Percentiles rank a stretch among this genome's conserved stretches.
These are phyloP conservation scores for Epithele typhae DNA, from an alignment of 768 basidiomycete species.

Conservation along the genomic window DNA sequence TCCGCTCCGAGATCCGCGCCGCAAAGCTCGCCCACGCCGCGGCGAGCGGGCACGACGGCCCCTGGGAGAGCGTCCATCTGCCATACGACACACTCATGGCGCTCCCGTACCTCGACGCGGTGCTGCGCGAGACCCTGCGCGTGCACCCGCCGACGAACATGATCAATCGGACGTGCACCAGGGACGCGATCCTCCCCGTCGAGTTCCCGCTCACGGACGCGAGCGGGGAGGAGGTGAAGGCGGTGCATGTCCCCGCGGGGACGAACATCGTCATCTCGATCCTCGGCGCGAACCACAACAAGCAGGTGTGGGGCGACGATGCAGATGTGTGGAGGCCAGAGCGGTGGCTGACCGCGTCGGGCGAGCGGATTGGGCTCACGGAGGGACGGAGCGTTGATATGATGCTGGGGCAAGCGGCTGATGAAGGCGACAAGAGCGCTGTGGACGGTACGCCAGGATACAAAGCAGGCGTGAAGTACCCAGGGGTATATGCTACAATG, in stretches of 20 bases:
- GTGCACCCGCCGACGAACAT: constrained; percentile 31
- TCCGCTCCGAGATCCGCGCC: constrained; percentile 29
- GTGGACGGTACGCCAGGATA: not conserved
- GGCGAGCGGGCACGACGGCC: not conserved
- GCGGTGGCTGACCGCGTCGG: constrained; percentile 44
- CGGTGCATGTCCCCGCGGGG: constrained; percentile 42
- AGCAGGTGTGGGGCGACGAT: constrained; percentile 55
- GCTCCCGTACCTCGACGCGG: constrained; percentile 43
- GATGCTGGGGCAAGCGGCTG: constrained; percentile 2
- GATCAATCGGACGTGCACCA: constrained; percentile 25
- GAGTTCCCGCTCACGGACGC: constrained; percentile 38
- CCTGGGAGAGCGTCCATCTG: constrained; percentile 28
- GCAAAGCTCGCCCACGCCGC: constrained; percentile 23
- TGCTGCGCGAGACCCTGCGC: constrained; percentile 40
- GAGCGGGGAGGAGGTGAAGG: constrained; percentile 32
- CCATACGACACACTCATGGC: constrained; percentile 37
- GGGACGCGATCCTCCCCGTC: constrained; percentile 56
- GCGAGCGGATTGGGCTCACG: not conserved
- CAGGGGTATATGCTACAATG: constrained; percentile 20
- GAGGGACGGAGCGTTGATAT: not conserved
- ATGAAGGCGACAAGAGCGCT: not conserved
- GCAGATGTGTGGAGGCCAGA: constrained; percentile 55
- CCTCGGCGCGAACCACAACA: constrained; percentile 42
- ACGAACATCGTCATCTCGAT: constrained; percentile 40
- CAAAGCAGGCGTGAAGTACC: constrained; percentile 12